phyloP scores from a whole-genome alignment of 1,284 basidiomycete species.

The Trametes versicolor region DNA sequence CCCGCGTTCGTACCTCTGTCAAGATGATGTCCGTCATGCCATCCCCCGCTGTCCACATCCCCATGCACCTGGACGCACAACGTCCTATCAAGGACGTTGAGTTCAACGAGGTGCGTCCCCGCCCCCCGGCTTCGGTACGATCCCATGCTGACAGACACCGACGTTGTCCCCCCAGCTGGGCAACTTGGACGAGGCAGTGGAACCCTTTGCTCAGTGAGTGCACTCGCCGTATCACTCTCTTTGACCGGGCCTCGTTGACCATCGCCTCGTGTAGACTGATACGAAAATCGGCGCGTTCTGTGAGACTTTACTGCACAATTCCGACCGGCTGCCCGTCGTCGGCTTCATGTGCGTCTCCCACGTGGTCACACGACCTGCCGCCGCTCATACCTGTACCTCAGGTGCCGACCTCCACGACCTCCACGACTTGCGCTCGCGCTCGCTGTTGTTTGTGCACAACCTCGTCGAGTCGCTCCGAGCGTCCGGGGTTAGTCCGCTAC shows the following conservation, averaged over 20 bases:
- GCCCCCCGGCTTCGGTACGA: conserved; percentile 15
- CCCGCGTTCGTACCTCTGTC: conserved; percentile 28
- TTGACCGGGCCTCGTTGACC: conserved; percentile 7
- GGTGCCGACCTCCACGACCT: conserved; percentile 75
- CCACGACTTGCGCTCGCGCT: conserved; percentile 68
- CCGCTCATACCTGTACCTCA: conserved; percentile 38
- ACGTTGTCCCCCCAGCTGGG: conserved; percentile 50
- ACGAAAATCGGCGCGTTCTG: conserved; percentile 51
- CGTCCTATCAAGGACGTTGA: conserved; percentile 42
- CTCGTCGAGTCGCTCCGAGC: conserved; percentile 66
- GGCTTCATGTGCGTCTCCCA: conserved; percentile 58
- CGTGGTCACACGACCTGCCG: conserved; percentile 26
- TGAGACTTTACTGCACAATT: conserved; percentile 68
- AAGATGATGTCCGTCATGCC: conserved; percentile 53
- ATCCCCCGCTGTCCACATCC: conserved; percentile 44
- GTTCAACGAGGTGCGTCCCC: conserved; percentile 53
- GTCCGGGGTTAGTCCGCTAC: conserved; percentile 58
- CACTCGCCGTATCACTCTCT: not conserved
- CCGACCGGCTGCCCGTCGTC: conserved; percentile 69
- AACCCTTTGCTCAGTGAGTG: conserved; percentile 65
- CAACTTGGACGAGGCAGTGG: conserved; percentile 60
- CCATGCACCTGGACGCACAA: conserved; percentile 44
- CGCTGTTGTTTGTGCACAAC: conserved; percentile 72
- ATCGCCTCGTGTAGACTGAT: conserved; percentile 48
- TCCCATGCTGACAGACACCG: conserved; percentile 26